Percentiles rank a stretch among this genome's conserved stretches.
Evolutionary conservation across 2,329 filamentous ascomycete genomes (phyloP).

Genomic region (Colletotrichum sp.): DNA sequence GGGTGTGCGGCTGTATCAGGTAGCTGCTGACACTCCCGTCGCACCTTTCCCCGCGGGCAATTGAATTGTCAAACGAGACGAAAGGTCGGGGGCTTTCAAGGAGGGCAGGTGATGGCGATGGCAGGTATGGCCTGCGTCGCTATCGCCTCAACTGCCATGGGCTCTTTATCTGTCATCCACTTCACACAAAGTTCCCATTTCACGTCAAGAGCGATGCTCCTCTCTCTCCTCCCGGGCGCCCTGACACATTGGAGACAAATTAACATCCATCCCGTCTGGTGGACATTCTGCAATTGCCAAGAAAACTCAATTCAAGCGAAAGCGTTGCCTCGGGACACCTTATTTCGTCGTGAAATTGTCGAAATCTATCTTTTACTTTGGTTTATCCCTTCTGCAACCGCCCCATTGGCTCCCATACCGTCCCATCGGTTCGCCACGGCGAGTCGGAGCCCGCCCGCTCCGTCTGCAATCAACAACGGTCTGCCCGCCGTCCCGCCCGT

Average conservation of each 20-base stretch:
- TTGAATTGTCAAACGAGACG: background rate
- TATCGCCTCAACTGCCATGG: background rate
- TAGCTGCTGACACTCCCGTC: background rate
- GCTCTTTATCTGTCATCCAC: background rate
- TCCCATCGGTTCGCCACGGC: background rate
- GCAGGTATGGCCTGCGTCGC: background rate
- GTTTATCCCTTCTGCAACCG: background rate
- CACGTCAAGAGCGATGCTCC: background rate
- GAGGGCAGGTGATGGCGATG: background rate
- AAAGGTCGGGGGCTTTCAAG: background rate
- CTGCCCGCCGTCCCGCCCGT: background rate
- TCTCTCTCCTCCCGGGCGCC: background rate
- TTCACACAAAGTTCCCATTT: background rate
- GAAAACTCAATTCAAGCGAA: background rate
- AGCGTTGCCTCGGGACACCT: background rate
- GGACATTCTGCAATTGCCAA: background rate
- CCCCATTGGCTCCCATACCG: background rate
- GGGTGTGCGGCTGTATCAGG: background rate
- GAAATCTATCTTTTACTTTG: background rate
- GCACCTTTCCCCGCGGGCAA: background rate
- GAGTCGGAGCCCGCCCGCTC: conserved; percentile 1
- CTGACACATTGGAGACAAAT: background rate
- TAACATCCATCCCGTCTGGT: background rate
- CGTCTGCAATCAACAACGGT: background rate
- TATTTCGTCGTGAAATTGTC: background rate